phyloP scores from a whole-genome alignment of 306 rosid species.

The Sindora glabra region DNA sequence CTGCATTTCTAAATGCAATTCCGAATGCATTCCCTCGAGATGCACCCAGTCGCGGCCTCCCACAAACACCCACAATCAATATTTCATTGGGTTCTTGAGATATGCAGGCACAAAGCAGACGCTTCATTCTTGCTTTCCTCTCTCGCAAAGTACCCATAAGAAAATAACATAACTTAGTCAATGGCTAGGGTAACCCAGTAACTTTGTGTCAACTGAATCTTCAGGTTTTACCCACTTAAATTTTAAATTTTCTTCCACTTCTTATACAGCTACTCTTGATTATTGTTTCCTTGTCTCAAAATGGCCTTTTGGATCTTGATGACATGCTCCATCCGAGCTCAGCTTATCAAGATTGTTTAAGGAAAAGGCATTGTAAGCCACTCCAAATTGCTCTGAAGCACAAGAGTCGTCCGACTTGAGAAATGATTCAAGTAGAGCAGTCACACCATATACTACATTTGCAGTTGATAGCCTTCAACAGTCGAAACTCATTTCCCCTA shows the following conservation, averaged over 20 bases:
- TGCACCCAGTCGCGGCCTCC: constrained; percentile 91
- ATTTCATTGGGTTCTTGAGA: constrained; percentile 71
- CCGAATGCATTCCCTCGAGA: constrained; percentile 86
- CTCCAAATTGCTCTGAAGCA: constrained; percentile 74
- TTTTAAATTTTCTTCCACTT: constrained; percentile 84
- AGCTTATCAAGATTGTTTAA: constrained; percentile 64
- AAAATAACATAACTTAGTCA: constrained; percentile 86
- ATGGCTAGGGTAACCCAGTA: constrained; percentile 83
- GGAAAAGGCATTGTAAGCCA: constrained; percentile 83
- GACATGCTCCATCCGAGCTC: constrained; percentile 80
- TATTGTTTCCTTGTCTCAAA: constrained; percentile 87
- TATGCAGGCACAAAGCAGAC: constrained; percentile 87
- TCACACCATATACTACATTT: constrained; percentile 90
- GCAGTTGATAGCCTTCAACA: constrained; percentile 89
- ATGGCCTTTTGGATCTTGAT: constrained; percentile 81
- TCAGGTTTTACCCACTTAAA: constrained; percentile 94
- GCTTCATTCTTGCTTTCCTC: constrained; percentile 92
- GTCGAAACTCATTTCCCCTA: too few species aligned
- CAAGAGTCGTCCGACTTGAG: constrained; percentile 64
- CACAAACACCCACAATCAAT: constrained; percentile 84
- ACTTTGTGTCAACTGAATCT: constrained; percentile 58
- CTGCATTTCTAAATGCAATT: constrained; percentile 68
- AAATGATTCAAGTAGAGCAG: constrained; percentile 88
- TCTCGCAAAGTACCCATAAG: constrained; percentile 90
- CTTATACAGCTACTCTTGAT: constrained; percentile 71